Conservation (phyloP, 306 rosid species). For the Vigna reflexopilosa region DNA sequence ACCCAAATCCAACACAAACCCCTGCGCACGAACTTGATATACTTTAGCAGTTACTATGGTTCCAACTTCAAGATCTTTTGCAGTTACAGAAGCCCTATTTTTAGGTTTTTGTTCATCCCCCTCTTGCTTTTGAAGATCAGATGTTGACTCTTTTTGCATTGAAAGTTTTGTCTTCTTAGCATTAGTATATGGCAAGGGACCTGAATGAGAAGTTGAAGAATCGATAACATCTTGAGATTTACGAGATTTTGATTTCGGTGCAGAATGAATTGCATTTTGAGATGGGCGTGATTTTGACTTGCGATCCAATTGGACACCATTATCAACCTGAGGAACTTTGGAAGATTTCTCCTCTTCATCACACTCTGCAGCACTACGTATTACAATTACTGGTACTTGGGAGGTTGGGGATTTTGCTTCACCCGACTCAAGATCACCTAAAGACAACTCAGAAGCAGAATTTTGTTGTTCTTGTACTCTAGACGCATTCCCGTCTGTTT, state of each 20-base stretch:
- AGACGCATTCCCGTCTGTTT: conserved; percentile 49
- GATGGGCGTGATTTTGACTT: conserved; percentile 42
- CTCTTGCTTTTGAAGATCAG: conserved; percentile 35
- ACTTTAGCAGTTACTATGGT: conserved; percentile 71
- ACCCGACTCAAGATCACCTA: neutral
- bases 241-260: conserved; percentile 39
- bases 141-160: conserved; percentile 44
- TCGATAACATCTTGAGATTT: conserved; percentile 41
- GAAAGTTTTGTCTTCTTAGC: conserved; percentile 50
- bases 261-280: conserved; percentile 31
- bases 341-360: conserved; percentile 80
- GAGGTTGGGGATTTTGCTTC: conserved; percentile 50
- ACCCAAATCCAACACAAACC: conserved; percentile 92
- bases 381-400: conserved; percentile 64
- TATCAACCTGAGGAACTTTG: conserved; percentile 38
- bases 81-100: conserved; percentile 45
- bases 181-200: conserved; percentile 44
- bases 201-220: conserved; percentile 47
- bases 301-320: conserved; percentile 42
- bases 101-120: conserved; percentile 44
- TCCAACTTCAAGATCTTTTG: conserved; percentile 70
- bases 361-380: conserved; percentile 88
- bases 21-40: conserved; percentile 76
- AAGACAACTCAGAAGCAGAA: conserved; percentile 49
- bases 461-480: conserved; percentile 44